Evolutionary conservation across 2,329 filamentous ascomycete species (phyloP), one percentile per base, ranked within the genome.

Genomic region (Neofusicoccum kwambonambiense): DNA sequence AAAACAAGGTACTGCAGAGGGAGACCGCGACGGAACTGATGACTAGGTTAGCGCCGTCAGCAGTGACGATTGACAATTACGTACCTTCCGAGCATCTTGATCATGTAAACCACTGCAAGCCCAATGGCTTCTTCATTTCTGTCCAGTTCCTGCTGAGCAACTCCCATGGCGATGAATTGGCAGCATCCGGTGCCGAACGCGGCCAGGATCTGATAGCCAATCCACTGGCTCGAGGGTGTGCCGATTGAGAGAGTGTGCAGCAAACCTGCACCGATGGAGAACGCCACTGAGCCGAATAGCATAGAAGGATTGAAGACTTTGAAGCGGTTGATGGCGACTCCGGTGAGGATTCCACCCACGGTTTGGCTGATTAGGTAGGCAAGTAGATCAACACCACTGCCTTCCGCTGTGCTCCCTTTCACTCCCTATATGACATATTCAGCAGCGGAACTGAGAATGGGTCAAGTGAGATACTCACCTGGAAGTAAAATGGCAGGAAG

Each of bases 121-220:
- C 51, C 51, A 22, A 56, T 56, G 13, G 51, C 35, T n/a, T 56
- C 51, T 8, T 56, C 51, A 9, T 37, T 7, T 3, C 51, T 31
- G 35, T 56, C 37, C 8, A 56, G 37, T 35, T 56, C 51, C 51
- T 56, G 51, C 17, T 56, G 51, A 3, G 51, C 51, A 22, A 56
- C 41, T 7, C 51, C 51, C 51, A 56, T 56, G 51, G 51, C 51
- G 12, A 56, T 56, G 51, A 56, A 56, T 11, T 56, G 51, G 8
- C 51, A 56, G 37, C 51, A 56, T 41, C 57, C 57, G 2, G 57
- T 49, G 6, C 52, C 52, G 52, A 44, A 41, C 13, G 37, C 52
- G 6, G 52, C 52, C 11, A 57, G n/a, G 15, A 57, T n/a, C 15
- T 57, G 52, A 34, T 57, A 57, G 12, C 52, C 52, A 13, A 57